Percentiles rank a stretch among this genome's conserved stretches.
Conservation (phyloP, 306 rosid genomes). For the Purshia tridentata region DNA sequence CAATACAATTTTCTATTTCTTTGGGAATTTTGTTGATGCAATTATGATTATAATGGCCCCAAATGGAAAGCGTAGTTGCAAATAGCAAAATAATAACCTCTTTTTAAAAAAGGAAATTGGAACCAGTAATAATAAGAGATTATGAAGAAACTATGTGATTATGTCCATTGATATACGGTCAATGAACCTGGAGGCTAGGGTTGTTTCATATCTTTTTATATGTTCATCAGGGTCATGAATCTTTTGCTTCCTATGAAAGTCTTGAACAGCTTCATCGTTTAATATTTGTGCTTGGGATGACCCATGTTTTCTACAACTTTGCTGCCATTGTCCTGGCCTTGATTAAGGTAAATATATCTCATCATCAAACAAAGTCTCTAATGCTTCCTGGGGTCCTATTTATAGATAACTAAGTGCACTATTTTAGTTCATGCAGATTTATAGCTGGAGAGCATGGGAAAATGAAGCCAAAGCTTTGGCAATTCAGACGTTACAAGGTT, state of each 20-base stretch:
- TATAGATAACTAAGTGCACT: background rate
- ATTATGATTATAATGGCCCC: background rate
- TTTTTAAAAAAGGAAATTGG: too few species aligned
- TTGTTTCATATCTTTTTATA: slow-evolving; percentile 17
- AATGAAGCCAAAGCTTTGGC: slow-evolving; percentile 73
- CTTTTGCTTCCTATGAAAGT: slow-evolving; percentile 82
- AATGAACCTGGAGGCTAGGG: background rate
- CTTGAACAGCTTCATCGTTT: slow-evolving; percentile 95
- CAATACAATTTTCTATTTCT: background rate
- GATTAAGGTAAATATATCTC: slow-evolving; percentile 62
- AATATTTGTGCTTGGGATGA: slow-evolving; percentile 77
- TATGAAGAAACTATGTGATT: background rate
- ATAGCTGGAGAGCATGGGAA: slow-evolving; percentile 96
- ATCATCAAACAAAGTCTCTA: slow-evolving; percentile 5
- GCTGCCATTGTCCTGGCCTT: slow-evolving; percentile 70
- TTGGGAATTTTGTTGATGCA: background rate
- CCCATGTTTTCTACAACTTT: slow-evolving; percentile 79
- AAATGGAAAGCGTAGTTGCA: too few species aligned
- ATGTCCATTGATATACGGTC: background rate
- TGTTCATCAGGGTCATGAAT: slow-evolving; percentile 68
- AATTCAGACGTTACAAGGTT: slow-evolving; percentile 55
- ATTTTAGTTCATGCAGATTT: slow-evolving; percentile 51
- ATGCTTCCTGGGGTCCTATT: slow-evolving; percentile 1
- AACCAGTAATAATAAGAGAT: background rate
- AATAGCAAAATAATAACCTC: background rate